These are phyloP conservation scores for Aphanomyces astaci DNA, from an alignment of 352 stramenopile genomes.

Conservation along the genomic window DNA sequence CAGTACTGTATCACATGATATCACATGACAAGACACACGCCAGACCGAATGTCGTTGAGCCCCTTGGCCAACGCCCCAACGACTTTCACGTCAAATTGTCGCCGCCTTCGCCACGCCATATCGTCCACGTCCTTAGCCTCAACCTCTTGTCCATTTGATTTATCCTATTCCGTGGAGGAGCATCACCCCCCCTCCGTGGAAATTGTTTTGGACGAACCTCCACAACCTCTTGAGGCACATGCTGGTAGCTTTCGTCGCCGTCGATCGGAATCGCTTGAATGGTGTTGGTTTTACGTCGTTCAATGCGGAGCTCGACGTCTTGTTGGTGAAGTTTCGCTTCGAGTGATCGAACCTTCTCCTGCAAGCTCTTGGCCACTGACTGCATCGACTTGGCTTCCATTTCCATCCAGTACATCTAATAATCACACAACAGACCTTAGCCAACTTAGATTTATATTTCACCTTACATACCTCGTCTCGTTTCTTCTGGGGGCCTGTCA, in stretches of 20 bases:
- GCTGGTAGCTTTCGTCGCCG: not conserved
- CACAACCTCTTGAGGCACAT: not conserved
- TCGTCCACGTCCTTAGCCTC: not conserved
- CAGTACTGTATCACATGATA: no score
- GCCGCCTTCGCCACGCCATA: not conserved
- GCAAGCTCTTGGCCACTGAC: not conserved
- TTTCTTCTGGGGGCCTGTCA: not conserved
- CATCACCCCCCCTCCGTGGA: no score
- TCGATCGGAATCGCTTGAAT: not conserved
- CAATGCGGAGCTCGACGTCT: not conserved
- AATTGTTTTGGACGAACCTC: no score
- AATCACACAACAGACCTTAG: not conserved
- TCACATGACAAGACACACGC: not conserved
- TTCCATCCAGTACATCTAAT: constrained; percentile 19
- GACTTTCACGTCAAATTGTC: not conserved
- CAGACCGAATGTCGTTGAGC: not conserved
- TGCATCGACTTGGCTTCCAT: constrained; percentile 18
- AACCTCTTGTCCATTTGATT: not conserved
- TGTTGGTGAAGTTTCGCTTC: constrained; percentile 8
- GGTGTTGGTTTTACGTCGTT: not conserved
- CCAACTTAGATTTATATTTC: not conserved
- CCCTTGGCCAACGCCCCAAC: not conserved
- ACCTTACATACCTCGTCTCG: not conserved
- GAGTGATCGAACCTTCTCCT: constrained; percentile 10
- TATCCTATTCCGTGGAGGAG: not conserved